phyloP scores from a whole-genome alignment of 768 basidiomycete genomes.

The Lactarius hatsudake region DNA sequence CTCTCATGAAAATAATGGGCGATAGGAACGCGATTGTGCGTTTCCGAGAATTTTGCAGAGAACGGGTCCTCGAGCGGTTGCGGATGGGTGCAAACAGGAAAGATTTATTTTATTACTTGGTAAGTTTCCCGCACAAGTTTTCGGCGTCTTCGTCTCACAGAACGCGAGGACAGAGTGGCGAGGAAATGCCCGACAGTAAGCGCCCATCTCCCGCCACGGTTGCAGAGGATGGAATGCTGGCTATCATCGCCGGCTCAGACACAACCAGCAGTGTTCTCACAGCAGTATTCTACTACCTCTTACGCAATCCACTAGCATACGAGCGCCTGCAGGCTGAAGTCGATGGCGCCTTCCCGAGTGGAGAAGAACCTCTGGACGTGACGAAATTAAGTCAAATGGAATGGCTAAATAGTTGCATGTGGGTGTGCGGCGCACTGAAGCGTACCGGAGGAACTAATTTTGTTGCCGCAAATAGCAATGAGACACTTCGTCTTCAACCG shows the following conservation, averaged over 20 bases:
- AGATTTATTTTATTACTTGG: no score
- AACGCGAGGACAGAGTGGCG: neutral
- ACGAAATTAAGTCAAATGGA: constrained; percentile 4
- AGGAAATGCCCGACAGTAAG: neutral
- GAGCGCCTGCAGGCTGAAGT: neutral
- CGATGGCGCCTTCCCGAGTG: neutral
- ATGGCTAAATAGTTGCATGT: constrained; percentile 13
- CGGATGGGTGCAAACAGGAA: no score
- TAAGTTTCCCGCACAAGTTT: no score
- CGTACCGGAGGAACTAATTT: neutral
- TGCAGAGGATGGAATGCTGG: neutral
- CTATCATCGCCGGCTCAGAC: neutral
- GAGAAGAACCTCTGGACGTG: constrained; percentile 10
- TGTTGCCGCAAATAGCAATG: neutral
- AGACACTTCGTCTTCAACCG: neutral
- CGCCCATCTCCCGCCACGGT: neutral
- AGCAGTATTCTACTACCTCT: neutral
- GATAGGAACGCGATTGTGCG: no score
- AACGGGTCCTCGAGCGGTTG: no score
- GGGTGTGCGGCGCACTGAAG: neutral
- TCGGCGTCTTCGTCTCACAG: neutral
- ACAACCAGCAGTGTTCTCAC: neutral
- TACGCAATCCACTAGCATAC: neutral
- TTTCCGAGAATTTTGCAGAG: no score
- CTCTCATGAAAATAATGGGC: no score